Evolutionary conservation across 2,329 filamentous ascomycete genomes (phyloP).

Genomic region (Colletotrichum sojae): DNA sequence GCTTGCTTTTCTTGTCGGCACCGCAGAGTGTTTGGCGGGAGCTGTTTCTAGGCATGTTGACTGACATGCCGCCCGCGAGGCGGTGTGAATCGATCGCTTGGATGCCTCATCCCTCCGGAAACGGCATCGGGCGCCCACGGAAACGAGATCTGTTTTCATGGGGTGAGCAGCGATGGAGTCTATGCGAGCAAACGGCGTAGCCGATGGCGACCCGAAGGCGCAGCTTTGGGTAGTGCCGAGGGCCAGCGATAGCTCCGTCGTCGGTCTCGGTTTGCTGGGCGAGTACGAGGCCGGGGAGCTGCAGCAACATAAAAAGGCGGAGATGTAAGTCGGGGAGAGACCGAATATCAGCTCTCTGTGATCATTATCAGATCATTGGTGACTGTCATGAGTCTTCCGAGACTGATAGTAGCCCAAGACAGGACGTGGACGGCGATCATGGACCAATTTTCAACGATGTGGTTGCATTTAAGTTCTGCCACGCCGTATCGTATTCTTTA

Average conservation of each 20-base stretch:
- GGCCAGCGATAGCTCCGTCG: neutral
- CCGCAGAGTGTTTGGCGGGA: neutral
- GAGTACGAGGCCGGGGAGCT: neutral
- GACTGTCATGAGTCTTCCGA: too few relatives aligned
- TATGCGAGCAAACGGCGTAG: neutral
- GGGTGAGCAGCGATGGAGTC: neutral
- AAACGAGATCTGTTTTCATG: neutral
- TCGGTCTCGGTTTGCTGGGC: neutral
- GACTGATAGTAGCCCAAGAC: too few relatives aligned
- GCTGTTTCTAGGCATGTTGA: neutral
- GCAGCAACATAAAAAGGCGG: constrained; percentile 10
- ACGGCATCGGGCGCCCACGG: neutral
- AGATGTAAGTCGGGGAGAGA: constrained; percentile 4
- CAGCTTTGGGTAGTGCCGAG: neutral
- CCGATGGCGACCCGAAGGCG: neutral
- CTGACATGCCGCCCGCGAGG: neutral
- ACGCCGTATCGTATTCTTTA: too few relatives aligned
- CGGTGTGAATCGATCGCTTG: neutral
- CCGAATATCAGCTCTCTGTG: neutral
- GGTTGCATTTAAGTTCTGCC: too few relatives aligned
- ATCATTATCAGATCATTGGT: neutral
- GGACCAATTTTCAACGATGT: too few relatives aligned
- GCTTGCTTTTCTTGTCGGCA: constrained; percentile 23
- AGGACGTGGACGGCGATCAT: too few relatives aligned
- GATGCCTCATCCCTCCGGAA: constrained; percentile 3